A percentile compares a stretch with the other conserved stretches of the same genome.
Evolutionary conservation across 805 yeast species (phyloP).

Genomic region (Myxozyma mucilagina): DNA sequence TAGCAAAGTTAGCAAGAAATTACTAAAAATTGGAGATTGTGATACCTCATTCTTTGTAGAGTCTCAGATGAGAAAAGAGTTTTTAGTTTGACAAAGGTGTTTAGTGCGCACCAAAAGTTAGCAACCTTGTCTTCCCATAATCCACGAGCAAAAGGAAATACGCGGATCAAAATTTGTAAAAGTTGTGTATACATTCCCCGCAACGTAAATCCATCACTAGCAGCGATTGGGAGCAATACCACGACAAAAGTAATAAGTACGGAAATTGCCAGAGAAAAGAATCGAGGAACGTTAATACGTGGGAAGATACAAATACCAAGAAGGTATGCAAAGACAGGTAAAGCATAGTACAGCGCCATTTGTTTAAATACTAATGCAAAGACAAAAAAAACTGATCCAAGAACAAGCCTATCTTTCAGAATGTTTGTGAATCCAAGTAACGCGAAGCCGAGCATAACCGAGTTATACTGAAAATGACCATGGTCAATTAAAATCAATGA

Average conservation of each 20-base stretch:
- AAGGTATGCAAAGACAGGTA: constrained; percentile 79
- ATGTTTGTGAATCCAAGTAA: constrained; percentile 67
- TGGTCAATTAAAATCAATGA: constrained; percentile 82
- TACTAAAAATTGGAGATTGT: constrained; percentile 40
- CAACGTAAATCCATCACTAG: constrained; percentile 13
- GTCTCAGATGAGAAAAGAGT: constrained; percentile 53
- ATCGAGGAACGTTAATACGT: constrained; percentile 55
- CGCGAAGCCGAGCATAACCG: constrained; percentile 89
- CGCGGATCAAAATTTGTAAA: constrained; percentile 59
- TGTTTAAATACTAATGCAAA: constrained; percentile 83
- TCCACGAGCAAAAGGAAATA: constrained; percentile 92
- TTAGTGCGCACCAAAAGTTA: constrained; percentile 95
- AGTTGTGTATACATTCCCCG: constrained; percentile 46
- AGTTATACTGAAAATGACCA: constrained; percentile 95
- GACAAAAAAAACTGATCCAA: constrained; percentile 77
- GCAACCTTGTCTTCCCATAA: constrained; percentile 97
- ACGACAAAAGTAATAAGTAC: constrained; percentile 56
- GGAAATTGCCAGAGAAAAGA: constrained; percentile 62
- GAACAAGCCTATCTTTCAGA: constrained; percentile 58
- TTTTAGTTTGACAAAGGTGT: constrained; percentile 71
- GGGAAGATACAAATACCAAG: constrained; percentile 54
- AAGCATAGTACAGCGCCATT: constrained; percentile 92
- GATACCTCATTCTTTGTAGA: constrained; percentile 52
- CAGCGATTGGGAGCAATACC: constrained; percentile 58
- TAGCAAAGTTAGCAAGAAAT: constrained; percentile 35